Evolutionary conservation across 495 filamentous ascomycete species (phyloP).

Genomic region (Tuber microsphaerosporum): DNA sequence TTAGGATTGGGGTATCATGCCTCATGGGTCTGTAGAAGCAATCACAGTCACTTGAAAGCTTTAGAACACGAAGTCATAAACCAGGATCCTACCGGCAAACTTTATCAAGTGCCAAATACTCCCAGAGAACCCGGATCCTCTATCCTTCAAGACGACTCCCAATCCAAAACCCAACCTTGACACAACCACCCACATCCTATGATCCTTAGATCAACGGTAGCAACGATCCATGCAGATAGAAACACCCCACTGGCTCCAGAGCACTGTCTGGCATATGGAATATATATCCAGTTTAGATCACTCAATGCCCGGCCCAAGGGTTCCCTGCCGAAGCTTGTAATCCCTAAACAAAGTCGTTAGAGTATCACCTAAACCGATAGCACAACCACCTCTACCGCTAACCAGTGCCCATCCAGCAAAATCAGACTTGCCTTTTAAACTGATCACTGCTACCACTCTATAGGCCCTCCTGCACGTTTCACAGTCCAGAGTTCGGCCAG

Average conservation of each 20-base stretch:
- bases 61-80: background rate
- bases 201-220: background rate
- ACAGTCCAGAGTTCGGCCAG: background rate
- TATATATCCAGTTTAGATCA: background rate
- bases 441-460: background rate
- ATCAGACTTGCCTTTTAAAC: slow-evolving; percentile 6
- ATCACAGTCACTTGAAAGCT: background rate
- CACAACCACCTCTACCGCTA: background rate
- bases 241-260: background rate
- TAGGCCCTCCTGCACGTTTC: background rate
- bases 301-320: background rate
- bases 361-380: background rate
- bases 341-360: background rate
- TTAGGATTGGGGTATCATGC: background rate
- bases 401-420: background rate
- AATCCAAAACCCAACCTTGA: background rate
- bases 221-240: background rate
- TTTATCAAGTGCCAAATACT: background rate
- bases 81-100: background rate
- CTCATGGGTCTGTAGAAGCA: background rate
- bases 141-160: background rate
- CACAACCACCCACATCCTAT: background rate
- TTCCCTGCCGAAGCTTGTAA: background rate
- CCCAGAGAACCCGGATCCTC: background rate
- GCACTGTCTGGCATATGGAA: background rate